Conservation (phyloP, 163 green algal genomes). For the Prototheca cutis region DNA sequence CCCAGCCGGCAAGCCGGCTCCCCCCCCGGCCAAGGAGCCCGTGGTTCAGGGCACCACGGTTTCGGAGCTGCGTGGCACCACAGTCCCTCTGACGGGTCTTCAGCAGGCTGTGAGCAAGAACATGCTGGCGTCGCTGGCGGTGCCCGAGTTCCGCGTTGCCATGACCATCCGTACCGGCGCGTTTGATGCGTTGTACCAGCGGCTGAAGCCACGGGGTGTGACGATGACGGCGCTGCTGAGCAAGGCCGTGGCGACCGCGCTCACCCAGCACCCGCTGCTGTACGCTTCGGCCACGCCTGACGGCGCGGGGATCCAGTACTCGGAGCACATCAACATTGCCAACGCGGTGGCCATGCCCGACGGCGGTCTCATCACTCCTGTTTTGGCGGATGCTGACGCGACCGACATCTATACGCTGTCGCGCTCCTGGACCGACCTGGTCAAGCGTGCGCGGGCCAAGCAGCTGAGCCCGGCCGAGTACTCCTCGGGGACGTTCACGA, state of each 20-base stretch:
- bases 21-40: background rate
- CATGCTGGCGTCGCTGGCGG: conserved; percentile 82
- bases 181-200: conserved; percentile 89
- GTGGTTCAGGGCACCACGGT: conserved; percentile 46
- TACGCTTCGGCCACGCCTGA: conserved; percentile 74
- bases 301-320: conserved; percentile 81
- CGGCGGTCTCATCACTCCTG: conserved; percentile 96
- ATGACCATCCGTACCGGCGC: conserved; percentile 88
- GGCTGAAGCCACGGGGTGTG: conserved; percentile 92
- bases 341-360: conserved; percentile 93
- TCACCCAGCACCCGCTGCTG: conserved; percentile 86
- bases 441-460: conserved; percentile 88
- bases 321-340: conserved; percentile 85
- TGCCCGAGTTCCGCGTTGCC: conserved; percentile 90
- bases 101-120: conserved; percentile 85
- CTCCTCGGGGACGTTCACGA: conserved; percentile 90
- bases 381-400: conserved; percentile 87
- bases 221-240: conserved; percentile 95
- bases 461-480: conserved; percentile 82
- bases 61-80: conserved; percentile 70
- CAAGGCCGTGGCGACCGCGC: conserved; percentile 81
- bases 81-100: conserved; percentile 80
- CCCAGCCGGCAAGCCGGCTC: conserved; percentile 11
- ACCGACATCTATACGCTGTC: conserved; percentile 92
- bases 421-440: conserved; percentile 69